phyloP scores from a whole-genome alignment of 2,329 filamentous ascomycete species.

The Thermothelomyces thermophilus region DNA sequence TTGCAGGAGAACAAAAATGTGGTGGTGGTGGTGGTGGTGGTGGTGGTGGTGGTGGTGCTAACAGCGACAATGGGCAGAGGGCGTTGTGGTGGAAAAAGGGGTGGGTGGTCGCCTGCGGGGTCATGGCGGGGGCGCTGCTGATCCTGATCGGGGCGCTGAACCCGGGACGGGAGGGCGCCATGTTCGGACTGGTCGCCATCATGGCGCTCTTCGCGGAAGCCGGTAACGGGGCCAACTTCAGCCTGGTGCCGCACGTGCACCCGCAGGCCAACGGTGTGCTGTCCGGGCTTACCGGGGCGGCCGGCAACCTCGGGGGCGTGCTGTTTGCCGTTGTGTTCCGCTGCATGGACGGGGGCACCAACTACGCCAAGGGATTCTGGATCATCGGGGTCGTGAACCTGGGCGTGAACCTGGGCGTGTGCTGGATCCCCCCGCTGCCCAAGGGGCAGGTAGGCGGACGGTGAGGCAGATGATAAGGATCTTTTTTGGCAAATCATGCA shows the following conservation, averaged over 20 bases:
- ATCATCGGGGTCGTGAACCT: conserved; percentile 74
- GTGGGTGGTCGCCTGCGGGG: conserved; percentile 58
- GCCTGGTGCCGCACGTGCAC: conserved; percentile 80
- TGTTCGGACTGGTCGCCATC: conserved; percentile 71
- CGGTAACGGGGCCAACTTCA: conserved; percentile 80
- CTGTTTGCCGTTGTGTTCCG: conserved; percentile 79
- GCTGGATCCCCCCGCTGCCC: conserved; percentile 49
- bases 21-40: too few species aligned
- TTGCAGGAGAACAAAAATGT: too few species aligned
- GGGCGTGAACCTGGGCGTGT: conserved; percentile 58
- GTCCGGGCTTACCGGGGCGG: conserved; percentile 70
- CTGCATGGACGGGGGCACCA: conserved; percentile 54
- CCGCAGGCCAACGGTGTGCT: conserved; percentile 73
- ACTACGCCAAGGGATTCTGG: conserved; percentile 69
- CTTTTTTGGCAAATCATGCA: background rate
- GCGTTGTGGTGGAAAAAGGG: conserved; percentile 41
- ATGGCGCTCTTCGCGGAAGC: conserved; percentile 79
- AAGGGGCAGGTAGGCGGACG: conserved; percentile 45
- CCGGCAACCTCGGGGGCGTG: conserved; percentile 79
- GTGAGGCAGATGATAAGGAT: conserved; percentile 15
- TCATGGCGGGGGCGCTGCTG: conserved; percentile 51
- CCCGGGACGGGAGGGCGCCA: conserved; percentile 45
- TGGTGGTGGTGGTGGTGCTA: too few species aligned
- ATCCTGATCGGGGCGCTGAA: conserved; percentile 59
- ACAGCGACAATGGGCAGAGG: conserved; percentile 4